Evolutionary conservation across 2,329 filamentous ascomycete species (phyloP).

Genomic region (Ophiostoma novo-ulmi): DNA sequence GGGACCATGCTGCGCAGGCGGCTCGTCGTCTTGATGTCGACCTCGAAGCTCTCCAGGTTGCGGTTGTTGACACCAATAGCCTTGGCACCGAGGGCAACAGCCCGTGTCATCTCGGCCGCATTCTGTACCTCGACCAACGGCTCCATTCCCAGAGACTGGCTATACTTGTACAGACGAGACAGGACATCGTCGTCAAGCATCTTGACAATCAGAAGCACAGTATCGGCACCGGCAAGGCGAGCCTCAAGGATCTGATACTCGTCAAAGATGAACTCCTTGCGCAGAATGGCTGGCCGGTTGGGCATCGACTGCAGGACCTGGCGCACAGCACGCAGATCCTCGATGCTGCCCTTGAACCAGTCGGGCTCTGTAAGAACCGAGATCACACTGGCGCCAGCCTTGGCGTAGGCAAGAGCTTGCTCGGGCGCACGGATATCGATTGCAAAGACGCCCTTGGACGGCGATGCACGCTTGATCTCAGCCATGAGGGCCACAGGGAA

Average conservation of each 20-base stretch:
- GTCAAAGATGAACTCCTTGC: slow-evolving; percentile 97
- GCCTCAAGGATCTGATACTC: slow-evolving; percentile 98
- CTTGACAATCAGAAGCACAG: slow-evolving; percentile 92
- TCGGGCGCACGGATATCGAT: slow-evolving; percentile 80
- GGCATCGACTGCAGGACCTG: slow-evolving; percentile 87
- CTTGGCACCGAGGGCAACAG: slow-evolving; percentile 78
- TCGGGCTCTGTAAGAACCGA: slow-evolving; percentile 97
- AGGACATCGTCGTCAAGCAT: slow-evolving; percentile 80
- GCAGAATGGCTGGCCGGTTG: slow-evolving; percentile 82
- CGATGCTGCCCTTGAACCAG: slow-evolving; percentile 98
- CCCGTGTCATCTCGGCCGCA: slow-evolving; percentile 83
- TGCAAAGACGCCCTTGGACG: slow-evolving; percentile 92
- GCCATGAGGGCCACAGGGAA: slow-evolving; percentile 93
- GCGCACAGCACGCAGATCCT: slow-evolving; percentile 81
- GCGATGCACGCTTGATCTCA: slow-evolving; percentile 94
- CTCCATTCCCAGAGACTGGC: slow-evolving; percentile 88
- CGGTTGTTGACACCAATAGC: slow-evolving; percentile 98
- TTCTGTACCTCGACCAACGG: slow-evolving; percentile 96
- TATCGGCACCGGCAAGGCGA: slow-evolving; percentile 74
- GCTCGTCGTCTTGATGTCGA: slow-evolving; percentile 88
- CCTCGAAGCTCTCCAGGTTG: slow-evolving; percentile 92
- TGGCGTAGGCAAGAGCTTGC: slow-evolving; percentile 85
- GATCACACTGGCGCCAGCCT: slow-evolving; percentile 92
- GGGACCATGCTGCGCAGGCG: slow-evolving; percentile 83
- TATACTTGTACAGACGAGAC: slow-evolving; percentile 79